Evolutionary conservation across 331 rosid genomes (phyloP).

Genomic region (Pyracantha coccinea): DNA sequence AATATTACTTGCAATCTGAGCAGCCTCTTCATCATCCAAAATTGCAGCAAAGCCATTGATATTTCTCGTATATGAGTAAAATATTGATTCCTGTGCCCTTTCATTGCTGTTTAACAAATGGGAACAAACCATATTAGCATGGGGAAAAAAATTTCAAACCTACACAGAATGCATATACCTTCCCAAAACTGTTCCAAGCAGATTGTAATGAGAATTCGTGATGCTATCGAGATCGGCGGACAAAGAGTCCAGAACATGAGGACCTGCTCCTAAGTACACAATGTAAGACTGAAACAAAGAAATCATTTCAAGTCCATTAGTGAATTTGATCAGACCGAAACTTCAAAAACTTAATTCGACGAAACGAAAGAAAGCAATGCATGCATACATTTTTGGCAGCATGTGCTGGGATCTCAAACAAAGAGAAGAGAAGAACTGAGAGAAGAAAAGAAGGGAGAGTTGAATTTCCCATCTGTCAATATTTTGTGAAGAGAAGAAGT

Average conservation of each 20-base stretch:
- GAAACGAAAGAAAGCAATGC: background rate
- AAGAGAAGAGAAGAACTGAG: constrained; percentile 5
- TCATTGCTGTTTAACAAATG: constrained; percentile 11
- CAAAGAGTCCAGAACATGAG: background rate
- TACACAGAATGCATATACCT: constrained; percentile 4
- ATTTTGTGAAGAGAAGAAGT: background rate
- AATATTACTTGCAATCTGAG: constrained; percentile 20
- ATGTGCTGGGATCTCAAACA: constrained; percentile 1
- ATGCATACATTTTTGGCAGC: constrained; percentile 9
- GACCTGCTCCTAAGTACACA: constrained; percentile 39
- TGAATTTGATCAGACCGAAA: background rate
- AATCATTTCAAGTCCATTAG: background rate
- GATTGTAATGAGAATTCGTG: constrained; percentile 21
- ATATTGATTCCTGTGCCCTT: constrained; percentile 22
- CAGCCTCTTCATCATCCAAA: constrained; percentile 23
- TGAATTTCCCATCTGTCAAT: constrained; percentile 2
- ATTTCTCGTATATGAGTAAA: constrained; percentile 31
- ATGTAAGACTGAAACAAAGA: constrained; percentile 31
- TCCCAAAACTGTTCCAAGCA: constrained; percentile 26
- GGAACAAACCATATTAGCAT: background rate
- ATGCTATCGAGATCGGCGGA: background rate
- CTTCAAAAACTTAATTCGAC: no score
- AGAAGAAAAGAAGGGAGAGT: constrained; percentile 11
- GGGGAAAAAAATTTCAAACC: background rate
- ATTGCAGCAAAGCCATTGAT: constrained; percentile 48